Base-by-base conservation (phyloP, 2,329 filamentous ascomycete genomes). In the Lachnellula arida region DNA sequence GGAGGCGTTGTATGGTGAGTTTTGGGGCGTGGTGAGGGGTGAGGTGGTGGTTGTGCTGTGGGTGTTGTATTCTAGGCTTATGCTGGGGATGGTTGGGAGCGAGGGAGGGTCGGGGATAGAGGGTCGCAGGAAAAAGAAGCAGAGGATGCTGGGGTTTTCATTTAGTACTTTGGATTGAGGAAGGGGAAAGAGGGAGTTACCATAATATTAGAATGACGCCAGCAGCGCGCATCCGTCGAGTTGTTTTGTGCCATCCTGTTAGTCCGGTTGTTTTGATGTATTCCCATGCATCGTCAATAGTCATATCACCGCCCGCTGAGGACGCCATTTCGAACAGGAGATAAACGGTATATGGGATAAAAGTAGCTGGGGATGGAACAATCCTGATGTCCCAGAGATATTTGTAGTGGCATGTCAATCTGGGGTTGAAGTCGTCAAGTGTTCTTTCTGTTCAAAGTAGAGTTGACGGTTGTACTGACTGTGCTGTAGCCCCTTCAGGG, bases 281-380 rank as follows among this genome's bases (percentile, higher is more conserved):
- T 32, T 66, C 61, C 62, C 62, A 68, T 14, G 62, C 64, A 64
- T 68, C 65, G 39, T 68, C 66, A 42, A 69, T 62, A 22, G 59
- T 67, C 63, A 66, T 65, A 28, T 65, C 65, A 39, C 58, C 52
- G 50, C 54, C 46, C 14, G 60, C 56, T 43, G 60, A 58, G 23
- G 59, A 54, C 63, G 66, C 66, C 12, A 39, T 55, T 34, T 42
- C 17, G 19, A 12, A 22, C 42, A 44, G 12, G 12, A 44, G 22
- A 19, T 3, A 15, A 23, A 5, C 17, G 42, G 14, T 19, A 25
- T 44, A 17, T 12, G 22, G 19, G 42, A 22, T n/a, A 25, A 23
- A 44, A 12, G 42, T 22, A 32, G 28, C 9, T 32, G 28, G 2
- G 28, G 2, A 11, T 32, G 28, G 28, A 32, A 32, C 9, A 11